A percentile compares a stretch with the other conserved stretches of the same genome.
Evolutionary conservation across 1,284 basidiomycete species (phyloP).

Genomic region (Leccinum holopus): DNA sequence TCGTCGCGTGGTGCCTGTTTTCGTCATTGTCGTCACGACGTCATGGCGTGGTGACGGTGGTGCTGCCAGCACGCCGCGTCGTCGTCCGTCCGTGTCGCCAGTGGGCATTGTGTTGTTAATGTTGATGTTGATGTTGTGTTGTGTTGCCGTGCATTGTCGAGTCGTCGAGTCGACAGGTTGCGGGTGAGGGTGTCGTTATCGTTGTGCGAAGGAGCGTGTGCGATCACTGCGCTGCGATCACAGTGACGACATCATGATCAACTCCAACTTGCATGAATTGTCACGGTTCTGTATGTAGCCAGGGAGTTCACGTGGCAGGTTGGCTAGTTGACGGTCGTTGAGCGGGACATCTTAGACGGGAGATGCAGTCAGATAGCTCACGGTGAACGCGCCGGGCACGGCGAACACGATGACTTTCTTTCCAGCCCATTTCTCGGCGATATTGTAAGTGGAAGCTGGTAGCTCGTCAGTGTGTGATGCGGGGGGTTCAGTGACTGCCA

Average conservation of each 20-base stretch:
- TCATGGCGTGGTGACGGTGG: too few species aligned
- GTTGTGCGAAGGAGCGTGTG: too few species aligned
- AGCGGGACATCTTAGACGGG: background rate
- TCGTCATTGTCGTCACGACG: too few species aligned
- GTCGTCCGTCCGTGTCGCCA: too few species aligned
- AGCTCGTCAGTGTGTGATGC: background rate
- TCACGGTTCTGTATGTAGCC: constrained; percentile 63
- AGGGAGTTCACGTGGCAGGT: constrained; percentile 73
- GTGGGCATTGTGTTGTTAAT: too few species aligned
- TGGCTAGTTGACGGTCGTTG: constrained; percentile 43
- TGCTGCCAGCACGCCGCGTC: too few species aligned
- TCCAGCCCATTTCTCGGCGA: constrained; percentile 70
- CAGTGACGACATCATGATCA: constrained; percentile 67
- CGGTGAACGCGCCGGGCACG: constrained; percentile 80
- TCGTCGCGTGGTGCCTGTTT: too few species aligned
- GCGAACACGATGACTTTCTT: constrained; percentile 82
- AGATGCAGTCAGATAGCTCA: constrained; percentile 36
- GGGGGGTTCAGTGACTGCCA: background rate
- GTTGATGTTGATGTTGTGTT: too few species aligned
- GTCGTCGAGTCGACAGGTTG: too few species aligned
- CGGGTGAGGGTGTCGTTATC: too few species aligned
- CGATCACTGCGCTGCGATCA: constrained; percentile 48
- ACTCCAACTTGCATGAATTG: constrained; percentile 74
- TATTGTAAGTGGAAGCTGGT: constrained; percentile 51
- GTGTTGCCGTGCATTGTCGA: too few species aligned